Conservation (phyloP, 257 asterid genomes). For the Fraxinus americana region DNA sequence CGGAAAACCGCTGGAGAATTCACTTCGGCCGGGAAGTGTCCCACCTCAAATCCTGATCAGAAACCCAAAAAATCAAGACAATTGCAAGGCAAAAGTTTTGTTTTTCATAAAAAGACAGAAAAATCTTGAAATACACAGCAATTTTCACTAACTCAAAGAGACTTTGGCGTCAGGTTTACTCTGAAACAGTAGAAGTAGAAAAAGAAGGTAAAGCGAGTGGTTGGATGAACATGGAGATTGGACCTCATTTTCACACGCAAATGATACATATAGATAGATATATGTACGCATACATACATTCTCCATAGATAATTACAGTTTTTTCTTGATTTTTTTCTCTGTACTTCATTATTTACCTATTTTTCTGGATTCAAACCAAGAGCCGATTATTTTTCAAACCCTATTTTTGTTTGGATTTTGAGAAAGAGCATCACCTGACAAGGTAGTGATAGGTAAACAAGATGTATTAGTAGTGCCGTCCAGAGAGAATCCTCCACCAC, state of each 20-base stretch:
- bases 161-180: slow-evolving; percentile 46
- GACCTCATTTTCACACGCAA: slow-evolving; percentile 31
- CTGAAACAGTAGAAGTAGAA: slow-evolving; percentile 30
- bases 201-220: slow-evolving; percentile 25
- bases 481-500: background rate
- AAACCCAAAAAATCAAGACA: background rate
- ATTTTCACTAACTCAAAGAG: background rate
- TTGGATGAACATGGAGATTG: slow-evolving; percentile 4
- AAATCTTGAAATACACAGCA: background rate
- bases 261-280: background rate
- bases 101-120: background rate
- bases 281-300: no score
- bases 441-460: background rate
- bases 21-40: slow-evolving; percentile 53
- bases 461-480: background rate
- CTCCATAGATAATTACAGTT: background rate
- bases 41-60: slow-evolving; percentile 47
- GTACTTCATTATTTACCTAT: background rate
- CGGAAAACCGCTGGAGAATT: slow-evolving; percentile 52
- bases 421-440: slow-evolving; percentile 7
- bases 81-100: background rate
- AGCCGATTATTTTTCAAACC: background rate
- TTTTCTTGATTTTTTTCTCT: background rate
- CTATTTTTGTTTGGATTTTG: background rate
- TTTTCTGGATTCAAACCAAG: background rate